Evolutionary conservation across 768 basidiomycete species (phyloP).

Genomic region (Mycena belliarum): DNA sequence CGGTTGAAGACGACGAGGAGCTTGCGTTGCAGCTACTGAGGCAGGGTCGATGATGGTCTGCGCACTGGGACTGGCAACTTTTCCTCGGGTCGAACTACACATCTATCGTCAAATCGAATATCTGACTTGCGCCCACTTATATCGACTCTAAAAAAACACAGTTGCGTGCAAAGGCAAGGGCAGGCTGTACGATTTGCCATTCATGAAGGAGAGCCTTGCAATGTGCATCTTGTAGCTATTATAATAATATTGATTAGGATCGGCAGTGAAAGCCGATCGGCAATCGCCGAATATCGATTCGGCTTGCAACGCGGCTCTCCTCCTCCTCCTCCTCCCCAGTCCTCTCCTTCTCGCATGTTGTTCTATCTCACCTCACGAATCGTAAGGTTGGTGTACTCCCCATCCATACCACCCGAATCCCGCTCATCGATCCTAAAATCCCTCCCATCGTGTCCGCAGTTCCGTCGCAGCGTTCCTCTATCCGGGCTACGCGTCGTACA

Average conservation of each 20-base stretch:
- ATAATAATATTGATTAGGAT: neutral
- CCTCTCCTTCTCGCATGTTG: slow-evolving; percentile 35
- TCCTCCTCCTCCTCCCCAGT: neutral
- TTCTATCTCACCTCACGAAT: slow-evolving; percentile 52
- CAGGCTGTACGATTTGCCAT: no score
- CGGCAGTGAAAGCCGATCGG: neutral
- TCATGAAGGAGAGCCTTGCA: no score
- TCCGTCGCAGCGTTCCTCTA: slow-evolving; percentile 83
- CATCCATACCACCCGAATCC: neutral
- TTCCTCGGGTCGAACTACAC: no score
- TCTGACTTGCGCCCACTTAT: no score
- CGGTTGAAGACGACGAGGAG: slow-evolving; percentile 45
- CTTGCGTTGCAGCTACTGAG: slow-evolving; percentile 64
- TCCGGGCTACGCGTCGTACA: slow-evolving; percentile 96
- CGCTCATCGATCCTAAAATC: no score
- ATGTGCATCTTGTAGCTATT: no score
- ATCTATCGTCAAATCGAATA: no score
- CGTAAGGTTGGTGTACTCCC: slow-evolving; percentile 38
- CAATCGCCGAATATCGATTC: neutral
- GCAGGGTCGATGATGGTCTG: slow-evolving; percentile 14
- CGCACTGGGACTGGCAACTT: no score
- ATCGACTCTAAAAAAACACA: no score
- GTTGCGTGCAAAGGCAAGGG: no score
- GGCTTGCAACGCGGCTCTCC: slow-evolving; percentile 9
- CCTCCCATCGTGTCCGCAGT: slow-evolving; percentile 38